Evolutionary conservation across 176 grass and related monocot genomes (phyloP).

Genomic region (Panicum miliaceum): DNA sequence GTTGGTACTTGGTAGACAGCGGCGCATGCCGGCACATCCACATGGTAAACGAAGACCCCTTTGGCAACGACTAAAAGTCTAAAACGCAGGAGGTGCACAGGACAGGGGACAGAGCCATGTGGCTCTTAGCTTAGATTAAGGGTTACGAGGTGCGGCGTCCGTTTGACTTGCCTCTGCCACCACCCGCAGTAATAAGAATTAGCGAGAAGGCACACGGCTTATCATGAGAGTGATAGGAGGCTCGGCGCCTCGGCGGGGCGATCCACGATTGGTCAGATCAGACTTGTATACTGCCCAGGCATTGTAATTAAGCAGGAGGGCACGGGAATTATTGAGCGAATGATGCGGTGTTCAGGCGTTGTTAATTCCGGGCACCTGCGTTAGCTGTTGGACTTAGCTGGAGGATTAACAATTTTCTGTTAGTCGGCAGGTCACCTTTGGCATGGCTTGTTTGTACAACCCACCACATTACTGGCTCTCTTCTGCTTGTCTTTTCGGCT

Average conservation of each 20-base stretch:
- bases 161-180: neutral
- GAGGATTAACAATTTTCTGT: neutral
- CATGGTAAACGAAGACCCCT: neutral
- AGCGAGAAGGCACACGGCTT: slow-evolving; percentile 31
- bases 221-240: slow-evolving; percentile 44
- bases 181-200: neutral
- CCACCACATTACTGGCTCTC: neutral
- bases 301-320: too few species aligned
- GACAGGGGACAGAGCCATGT: neutral
- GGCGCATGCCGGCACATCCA: neutral
- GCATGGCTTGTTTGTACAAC: neutral
- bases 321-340: slow-evolving; percentile 15
- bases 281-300: neutral
- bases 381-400: neutral
- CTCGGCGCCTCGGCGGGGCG: neutral
- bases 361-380: neutral
- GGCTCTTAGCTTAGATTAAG: slow-evolving; percentile 37
- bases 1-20: too few species aligned
- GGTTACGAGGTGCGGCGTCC: slow-evolving; percentile 18
- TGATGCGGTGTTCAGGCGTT: neutral
- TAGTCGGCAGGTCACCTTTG: neutral
- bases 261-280: slow-evolving; percentile 10
- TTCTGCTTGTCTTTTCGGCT: neutral
- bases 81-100: neutral
- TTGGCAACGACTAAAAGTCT: neutral